Percentiles rank a stretch among this genome's conserved stretches.
phyloP scores from a whole-genome alignment of 2,329 filamentous ascomycete genomes.

The Plectosphaerella sp. region DNA sequence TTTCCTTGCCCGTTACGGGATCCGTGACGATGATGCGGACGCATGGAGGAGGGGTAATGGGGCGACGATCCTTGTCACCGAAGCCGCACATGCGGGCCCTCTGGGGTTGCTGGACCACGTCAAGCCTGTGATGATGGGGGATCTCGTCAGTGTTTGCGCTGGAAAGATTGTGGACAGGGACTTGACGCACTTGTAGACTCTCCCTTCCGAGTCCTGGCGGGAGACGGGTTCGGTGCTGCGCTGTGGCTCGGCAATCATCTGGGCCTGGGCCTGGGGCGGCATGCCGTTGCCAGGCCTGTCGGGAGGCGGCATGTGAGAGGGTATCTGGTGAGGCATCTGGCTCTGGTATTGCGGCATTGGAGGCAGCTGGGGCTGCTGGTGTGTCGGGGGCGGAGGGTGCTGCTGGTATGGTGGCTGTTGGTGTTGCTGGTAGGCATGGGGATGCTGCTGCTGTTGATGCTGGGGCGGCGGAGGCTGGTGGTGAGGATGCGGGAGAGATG shows the following conservation, averaged over 20 bases:
- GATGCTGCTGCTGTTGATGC: conserved; percentile 1
- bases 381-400: conserved; percentile 2
- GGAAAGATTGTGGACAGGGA: neutral
- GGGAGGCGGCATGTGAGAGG: conserved; percentile 5
- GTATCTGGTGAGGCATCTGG: neutral
- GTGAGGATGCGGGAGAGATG: conserved; percentile 3
- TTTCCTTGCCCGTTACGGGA: conserved; percentile 67
- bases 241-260: neutral
- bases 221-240: conserved; percentile 3
- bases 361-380: conserved; percentile 8
- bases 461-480: neutral
- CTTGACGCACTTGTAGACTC: conserved; percentile 1
- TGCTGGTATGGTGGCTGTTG: conserved; percentile 3
- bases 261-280: conserved; percentile 1
- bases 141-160: neutral
- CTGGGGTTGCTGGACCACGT: conserved; percentile 85
- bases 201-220: neutral
- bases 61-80: conserved; percentile 95
- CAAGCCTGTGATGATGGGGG: conserved; percentile 43
- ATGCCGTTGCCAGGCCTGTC: conserved; percentile 8
- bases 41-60: conserved; percentile 93
- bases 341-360: conserved; percentile 6
- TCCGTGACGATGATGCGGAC: conserved; percentile 80
- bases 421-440: conserved; percentile 1
- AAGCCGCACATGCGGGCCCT: conserved; percentile 98